Percentiles rank a stretch among this genome's conserved stretches.
phyloP scores from a whole-genome alignment of 805 yeast species.

The Candida gorgasii region DNA sequence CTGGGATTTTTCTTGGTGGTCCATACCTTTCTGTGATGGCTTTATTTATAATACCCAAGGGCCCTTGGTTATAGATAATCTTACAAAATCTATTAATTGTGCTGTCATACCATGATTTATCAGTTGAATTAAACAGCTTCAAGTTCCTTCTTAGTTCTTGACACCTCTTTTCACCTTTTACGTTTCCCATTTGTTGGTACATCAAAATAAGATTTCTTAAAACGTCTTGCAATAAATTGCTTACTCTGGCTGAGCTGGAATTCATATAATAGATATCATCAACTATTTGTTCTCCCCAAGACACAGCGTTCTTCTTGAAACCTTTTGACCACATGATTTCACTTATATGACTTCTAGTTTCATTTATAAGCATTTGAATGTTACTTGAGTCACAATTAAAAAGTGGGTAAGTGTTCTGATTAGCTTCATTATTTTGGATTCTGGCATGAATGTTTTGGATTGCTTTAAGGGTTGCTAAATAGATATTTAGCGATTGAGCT shows the following conservation, averaged over 20 bases:
- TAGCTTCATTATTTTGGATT: constrained; percentile 17
- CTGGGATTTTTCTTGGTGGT: constrained; percentile 30
- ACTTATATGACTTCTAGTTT: constrained; percentile 38
- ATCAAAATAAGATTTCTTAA: constrained; percentile 32
- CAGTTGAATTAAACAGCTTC: constrained; percentile 22
- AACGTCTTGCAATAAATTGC: constrained; percentile 31
- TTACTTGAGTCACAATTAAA: constrained; percentile 35
- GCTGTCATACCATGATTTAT: constrained; percentile 33
- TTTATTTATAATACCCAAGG: constrained; percentile 43
- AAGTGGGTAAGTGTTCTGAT: constrained; percentile 35
- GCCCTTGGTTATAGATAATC: constrained; percentile 42
- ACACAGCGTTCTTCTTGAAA: constrained; percentile 35
- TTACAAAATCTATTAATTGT: constrained; percentile 34
- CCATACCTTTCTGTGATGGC: constrained; percentile 42
- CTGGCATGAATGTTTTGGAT: constrained; percentile 22
- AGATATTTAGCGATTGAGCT: constrained; percentile 33
- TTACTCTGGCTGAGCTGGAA: constrained; percentile 25
- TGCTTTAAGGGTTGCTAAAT: constrained; percentile 33
- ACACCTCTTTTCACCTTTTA: constrained; percentile 28
- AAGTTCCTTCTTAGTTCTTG: constrained; percentile 25
- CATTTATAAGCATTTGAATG: constrained; percentile 29
- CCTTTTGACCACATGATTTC: constrained; percentile 46
- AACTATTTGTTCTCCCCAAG: constrained; percentile 44
- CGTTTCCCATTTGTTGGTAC: constrained; percentile 30
- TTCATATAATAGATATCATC: constrained; percentile 35